Evolutionary conservation across 257 asterid species (phyloP).

Genomic region (Solanum etuberosum): DNA sequence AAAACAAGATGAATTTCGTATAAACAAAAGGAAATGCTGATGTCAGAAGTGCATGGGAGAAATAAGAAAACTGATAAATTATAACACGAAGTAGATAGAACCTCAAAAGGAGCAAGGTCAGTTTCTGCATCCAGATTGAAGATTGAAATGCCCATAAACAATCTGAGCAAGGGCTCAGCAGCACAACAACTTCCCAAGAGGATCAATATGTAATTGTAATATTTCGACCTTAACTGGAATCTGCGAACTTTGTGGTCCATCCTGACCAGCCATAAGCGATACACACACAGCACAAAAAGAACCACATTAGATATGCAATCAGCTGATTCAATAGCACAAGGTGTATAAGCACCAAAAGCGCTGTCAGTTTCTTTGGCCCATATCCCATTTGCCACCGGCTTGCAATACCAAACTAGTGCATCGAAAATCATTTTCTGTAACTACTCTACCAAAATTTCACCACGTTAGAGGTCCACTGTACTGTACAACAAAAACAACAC

Average conservation of each 20-base stretch:
- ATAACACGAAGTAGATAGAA: neutral
- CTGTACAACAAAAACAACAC: neutral
- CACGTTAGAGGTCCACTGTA: neutral
- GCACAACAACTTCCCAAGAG: slow-evolving; percentile 49
- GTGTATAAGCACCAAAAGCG: slow-evolving; percentile 70
- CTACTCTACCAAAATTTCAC: neutral
- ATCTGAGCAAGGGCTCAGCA: slow-evolving; percentile 54
- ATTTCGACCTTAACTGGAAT: slow-evolving; percentile 47
- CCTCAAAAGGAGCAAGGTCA: slow-evolving; percentile 76
- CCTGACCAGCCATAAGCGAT: slow-evolving; percentile 45
- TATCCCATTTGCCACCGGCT: slow-evolving; percentile 50
- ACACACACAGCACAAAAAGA: slow-evolving; percentile 46
- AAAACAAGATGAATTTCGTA: neutral
- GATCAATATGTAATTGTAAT: slow-evolving; percentile 44
- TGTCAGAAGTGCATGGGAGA: neutral
- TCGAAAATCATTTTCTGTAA: slow-evolving; percentile 34
- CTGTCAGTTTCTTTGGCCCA: slow-evolving; percentile 54
- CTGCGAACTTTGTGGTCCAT: slow-evolving; percentile 24
- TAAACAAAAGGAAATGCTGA: neutral
- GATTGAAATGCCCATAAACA: slow-evolving; percentile 47
- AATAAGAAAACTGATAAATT: neutral
- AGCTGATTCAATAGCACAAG: slow-evolving; percentile 64
- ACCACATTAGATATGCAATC: slow-evolving; percentile 48
- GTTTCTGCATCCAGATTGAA: slow-evolving; percentile 46
- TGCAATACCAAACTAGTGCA: slow-evolving; percentile 66